These are phyloP conservation scores for Neonectria faginata DNA, from an alignment of 2,329 filamentous ascomycete genomes.

Conservation along the genomic window DNA sequence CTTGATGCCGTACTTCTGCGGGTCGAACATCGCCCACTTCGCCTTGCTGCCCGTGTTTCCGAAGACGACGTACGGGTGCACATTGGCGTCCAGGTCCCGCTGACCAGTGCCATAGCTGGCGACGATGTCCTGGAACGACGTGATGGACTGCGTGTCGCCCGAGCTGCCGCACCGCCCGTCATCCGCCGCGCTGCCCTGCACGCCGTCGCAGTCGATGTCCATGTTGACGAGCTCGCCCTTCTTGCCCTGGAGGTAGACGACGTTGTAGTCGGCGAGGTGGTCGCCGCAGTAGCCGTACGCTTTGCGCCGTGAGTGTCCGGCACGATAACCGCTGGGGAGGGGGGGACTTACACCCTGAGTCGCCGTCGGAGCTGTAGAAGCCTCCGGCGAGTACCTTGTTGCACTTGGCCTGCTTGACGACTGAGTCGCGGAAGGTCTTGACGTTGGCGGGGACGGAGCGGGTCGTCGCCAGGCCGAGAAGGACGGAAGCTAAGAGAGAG, in stretches of 20 bases:
- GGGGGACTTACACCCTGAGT: conserved; percentile 49
- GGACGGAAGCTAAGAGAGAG: conserved; percentile 38
- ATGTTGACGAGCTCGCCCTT: conserved; percentile 61
- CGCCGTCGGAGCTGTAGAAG: conserved; percentile 55
- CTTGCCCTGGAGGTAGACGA: conserved; percentile 62
- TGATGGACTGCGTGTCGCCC: conserved; percentile 58
- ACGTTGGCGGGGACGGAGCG: conserved; percentile 57
- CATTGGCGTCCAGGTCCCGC: conserved; percentile 61
- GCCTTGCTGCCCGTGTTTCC: conserved; percentile 57
- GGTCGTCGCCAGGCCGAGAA: conserved; percentile 39
- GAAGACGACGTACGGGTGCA: conserved; percentile 66
- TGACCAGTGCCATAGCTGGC: conserved; percentile 51
- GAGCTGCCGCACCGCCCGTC: conserved; percentile 60
- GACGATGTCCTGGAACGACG: conserved; percentile 59
- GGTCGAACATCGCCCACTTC: conserved; percentile 55
- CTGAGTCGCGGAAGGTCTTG: conserved; percentile 54
- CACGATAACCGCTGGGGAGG: too few species aligned
- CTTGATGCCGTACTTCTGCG: conserved; percentile 56
- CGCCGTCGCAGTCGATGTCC: conserved; percentile 70
- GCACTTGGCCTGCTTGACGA: conserved; percentile 54
- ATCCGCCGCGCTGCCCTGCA: conserved; percentile 54
- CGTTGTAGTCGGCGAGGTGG: conserved; percentile 52
- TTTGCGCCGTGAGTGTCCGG: too few species aligned
- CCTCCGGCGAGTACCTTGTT: conserved; percentile 52
- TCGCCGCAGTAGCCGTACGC: conserved; percentile 61